Base-by-base conservation (phyloP, 2,329 filamentous ascomycete genomes). In the Hypoxylon sp. region DNA sequence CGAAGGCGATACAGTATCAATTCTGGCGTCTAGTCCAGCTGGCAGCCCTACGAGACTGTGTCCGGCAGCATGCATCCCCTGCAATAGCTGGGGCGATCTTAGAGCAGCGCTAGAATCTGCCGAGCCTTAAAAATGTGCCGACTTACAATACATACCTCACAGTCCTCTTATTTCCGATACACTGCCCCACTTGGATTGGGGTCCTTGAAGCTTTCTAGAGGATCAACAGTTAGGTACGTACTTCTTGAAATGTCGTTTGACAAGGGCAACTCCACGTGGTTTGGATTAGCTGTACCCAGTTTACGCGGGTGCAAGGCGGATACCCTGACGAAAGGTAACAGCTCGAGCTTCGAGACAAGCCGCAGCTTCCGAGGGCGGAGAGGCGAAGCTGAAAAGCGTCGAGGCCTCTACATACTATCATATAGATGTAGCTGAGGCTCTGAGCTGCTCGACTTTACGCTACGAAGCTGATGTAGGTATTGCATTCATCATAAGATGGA, bases 341-440 rank as follows among this genome's bases (percentile, higher is more conserved):
- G 21, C 21, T 17, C 8, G 47, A 44, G 39, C n/a, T 27, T 29
- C 32, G 19, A 54, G 29, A 64, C 42, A 46, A 29, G 31, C 58
- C 54, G 46, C 17, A 32, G 2, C 32, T 60, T 55, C 65, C 60
- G 65, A 64, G 35, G 56, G 64, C 65, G 65, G 59, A 67, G 59
- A 19, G 39, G 39, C 39, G 39, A 44, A 44, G 55, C 6, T 50
- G 21, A 29, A 11, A 24, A 48, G n/a, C 39, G 4, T 8, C 39
- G 6, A 6, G 37, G 15, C 15, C 3, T 17, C 37, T 39, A 19
- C 39, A 3, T 44, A 44, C 8, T 44, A 11, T 8, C 19, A 44
- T 44, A 8, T 44, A n/a, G 17, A 17, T 17, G 10, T 44, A 44
- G n/a, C 17, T 11, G 17, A n/a, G 17, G 10, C 7, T 19, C 17